Base-by-base conservation (phyloP, 192 early-diverging fungal genomes). In the Diversispora epigaea region DNA sequence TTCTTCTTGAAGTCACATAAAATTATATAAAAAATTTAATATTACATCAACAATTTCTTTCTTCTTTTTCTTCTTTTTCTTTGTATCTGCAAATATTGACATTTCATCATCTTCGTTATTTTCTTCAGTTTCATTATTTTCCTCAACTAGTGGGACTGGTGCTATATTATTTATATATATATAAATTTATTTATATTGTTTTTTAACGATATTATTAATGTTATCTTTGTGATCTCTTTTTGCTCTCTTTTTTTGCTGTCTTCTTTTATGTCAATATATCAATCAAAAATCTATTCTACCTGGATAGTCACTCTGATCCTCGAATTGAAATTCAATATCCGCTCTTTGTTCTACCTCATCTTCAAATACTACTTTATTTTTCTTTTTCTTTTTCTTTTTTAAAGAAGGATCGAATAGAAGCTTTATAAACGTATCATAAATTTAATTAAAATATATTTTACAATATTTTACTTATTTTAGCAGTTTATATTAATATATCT, bases 51-150 rank as follows among this genome's bases (percentile, higher is more conserved):
- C 72, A 73, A 76, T 74, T 46, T 79, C 78, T 79, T 90, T 90
- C 78, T 83, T 80, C 86, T 93, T 92, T 81, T 93, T 93, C 84
- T 93, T 93, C 79, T 94, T 94, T 88, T 94, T 94, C 78, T 95
- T 95, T 84, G 92, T 85, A 75, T 92, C 91, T 62, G 84, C 91
- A 82, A 94, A 93, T 83, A 90, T 87, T 60, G 86, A 84, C 57
- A 84, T 81, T 68, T 86, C 84, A 71, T 90, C 89, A 40, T 82
- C 86, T 56, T 86, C 89, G 41, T 77, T 81, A 32, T 57, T 57
- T 47, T 75, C 80, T 25, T 63, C 77, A 47, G 78, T 61, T 56
- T 32, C 71, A 57, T 25, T 32, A 32, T 32, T 32, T 32, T 32
- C 25, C 25, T 32, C 25, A 32, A 32, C 25, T 32, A 2, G 25